Evolutionary conservation across 179 eudicot species (phyloP), one percentile per base, ranked within the genome.

Genomic region (Drosera spatulata): DNA sequence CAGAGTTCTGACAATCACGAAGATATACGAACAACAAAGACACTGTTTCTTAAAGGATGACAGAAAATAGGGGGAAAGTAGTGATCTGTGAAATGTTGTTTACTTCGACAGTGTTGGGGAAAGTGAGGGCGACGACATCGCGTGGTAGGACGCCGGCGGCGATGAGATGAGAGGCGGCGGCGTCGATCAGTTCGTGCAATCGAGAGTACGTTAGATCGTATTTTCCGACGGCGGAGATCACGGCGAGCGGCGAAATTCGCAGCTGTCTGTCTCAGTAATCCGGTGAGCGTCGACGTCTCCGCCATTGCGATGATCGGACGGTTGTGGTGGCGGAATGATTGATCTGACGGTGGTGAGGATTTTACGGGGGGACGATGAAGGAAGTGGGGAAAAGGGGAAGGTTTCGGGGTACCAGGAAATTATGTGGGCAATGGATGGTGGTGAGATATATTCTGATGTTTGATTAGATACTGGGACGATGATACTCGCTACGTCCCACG

Each of bases 91-190:
- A 22, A 22, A 22, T 22, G 33, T 22, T 22, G 7, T 41, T 0
- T 58, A 83, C 94, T 86, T 85, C 94, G 37, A 85, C 62, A 61
- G 86, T 76, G 72, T 85, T 85, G 7, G 86, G 85, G 60, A 83
- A 85, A 51, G 94, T 83, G 59, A 85, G 85, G 37, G 94, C 94
- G 43, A 85, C 78, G 44, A 81, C 86, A 40, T 80, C 85, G 64
- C 84, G 81, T 37, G 88, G 82, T 41, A 37, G 46, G 43, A 85
- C 75, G 5, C 86, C 88, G 59, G 83, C 75, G 69, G 79, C 56
- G 54, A 71, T 50, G 15, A 85, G 80, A 1, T 60, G 65, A 13
- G 72, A 41, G 48, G 85, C 84, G 55, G 86, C 83, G 8, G 55
- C 56, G 7, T 77, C 77, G 54, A 85, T 59, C 4, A 85, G 58